Evolutionary conservation across 2,329 filamentous ascomycete genomes (phyloP).

Genomic region (Ceratocystiopsis sp.): DNA sequence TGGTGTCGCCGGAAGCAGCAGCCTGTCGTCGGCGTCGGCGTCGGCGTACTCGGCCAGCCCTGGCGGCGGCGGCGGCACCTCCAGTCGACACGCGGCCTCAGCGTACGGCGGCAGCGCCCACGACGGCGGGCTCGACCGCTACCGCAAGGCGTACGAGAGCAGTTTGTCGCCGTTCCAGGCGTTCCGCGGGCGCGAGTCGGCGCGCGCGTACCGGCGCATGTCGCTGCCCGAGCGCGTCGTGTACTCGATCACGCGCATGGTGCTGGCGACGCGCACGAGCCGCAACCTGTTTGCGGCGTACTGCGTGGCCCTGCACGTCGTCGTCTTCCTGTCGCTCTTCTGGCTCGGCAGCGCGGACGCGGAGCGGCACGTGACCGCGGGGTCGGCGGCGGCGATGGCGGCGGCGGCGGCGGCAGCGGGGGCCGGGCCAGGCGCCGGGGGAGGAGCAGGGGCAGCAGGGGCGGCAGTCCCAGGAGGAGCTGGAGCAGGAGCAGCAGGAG

Average conservation of each 20-base stretch:
- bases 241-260: constrained; percentile 78
- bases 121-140: constrained; percentile 61
- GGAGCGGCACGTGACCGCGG: constrained; percentile 40
- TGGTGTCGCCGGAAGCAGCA: no score
- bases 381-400: constrained; percentile 30
- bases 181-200: constrained; percentile 84
- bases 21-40: constrained; percentile 32
- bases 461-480: constrained; percentile 12
- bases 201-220: constrained; percentile 84
- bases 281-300: constrained; percentile 89
- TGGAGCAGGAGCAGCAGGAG: constrained; percentile 15
- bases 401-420: constrained; percentile 22
- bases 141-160: constrained; percentile 82
- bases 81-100: constrained; percentile 19
- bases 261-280: constrained; percentile 76
- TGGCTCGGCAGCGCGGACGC: constrained; percentile 58
- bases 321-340: constrained; percentile 78
- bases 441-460: constrained; percentile 15
- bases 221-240: constrained; percentile 77
- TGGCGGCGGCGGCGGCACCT: constrained; percentile 24
- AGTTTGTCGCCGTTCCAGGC: constrained; percentile 92
- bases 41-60: constrained; percentile 49
- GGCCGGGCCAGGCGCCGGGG: constrained; percentile 15
- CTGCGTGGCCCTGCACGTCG: constrained; percentile 70
- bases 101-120: constrained; percentile 46